Evolutionary conservation across 176 grass and related monocot genomes (phyloP), one percentile per base, ranked within the genome.

Genomic region (Musa itinerans): DNA sequence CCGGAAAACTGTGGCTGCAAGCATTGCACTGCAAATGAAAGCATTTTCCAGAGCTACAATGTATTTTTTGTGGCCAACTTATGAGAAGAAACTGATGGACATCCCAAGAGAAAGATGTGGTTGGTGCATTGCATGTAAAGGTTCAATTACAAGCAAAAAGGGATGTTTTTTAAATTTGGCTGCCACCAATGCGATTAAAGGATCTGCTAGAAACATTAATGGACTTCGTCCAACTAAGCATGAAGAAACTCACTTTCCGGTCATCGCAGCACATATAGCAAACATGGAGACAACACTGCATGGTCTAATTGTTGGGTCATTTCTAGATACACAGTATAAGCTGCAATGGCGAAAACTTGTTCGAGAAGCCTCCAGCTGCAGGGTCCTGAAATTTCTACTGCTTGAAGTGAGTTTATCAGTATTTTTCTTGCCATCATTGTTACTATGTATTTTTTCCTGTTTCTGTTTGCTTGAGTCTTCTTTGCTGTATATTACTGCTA

Each of bases 61-160:
- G 58, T 86, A 92, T 52, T 99, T 99, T 87, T 53, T 91, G 34
- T 99, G 95, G 95, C 90, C 95, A 58, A 91, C 84, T 80, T 78
- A 72, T 0, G 95, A 99, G 73, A 94, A 85, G 83, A 92, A 87
- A 78, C 72, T 86, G 76, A 87, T 85, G 82, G 95, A 99, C 80
- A 77, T 89, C 27, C 95, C 95, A 65, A 94, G 90, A 87, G 95
- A 99, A 85, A 84, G 78, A 87, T 99, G 95, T 79, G 95, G 95
- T 71, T 99, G 95, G 95, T 99, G 95, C 76, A 78, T 94, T 88
- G 83, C 88, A 22, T 99, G 95, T 69, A 84, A 87, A 89, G 92
- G 86, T 82, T 83, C 86, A 24, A 83, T 23, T 78, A 78, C 83
- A 83, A 87, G 71, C 64, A 99, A 91, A 86, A 91, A 85, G 26